A percentile compares a stretch with the other conserved stretches of the same genome.
Conservation (phyloP, 2,329 filamentous ascomycete genomes). For the Penicillium polonicum region DNA sequence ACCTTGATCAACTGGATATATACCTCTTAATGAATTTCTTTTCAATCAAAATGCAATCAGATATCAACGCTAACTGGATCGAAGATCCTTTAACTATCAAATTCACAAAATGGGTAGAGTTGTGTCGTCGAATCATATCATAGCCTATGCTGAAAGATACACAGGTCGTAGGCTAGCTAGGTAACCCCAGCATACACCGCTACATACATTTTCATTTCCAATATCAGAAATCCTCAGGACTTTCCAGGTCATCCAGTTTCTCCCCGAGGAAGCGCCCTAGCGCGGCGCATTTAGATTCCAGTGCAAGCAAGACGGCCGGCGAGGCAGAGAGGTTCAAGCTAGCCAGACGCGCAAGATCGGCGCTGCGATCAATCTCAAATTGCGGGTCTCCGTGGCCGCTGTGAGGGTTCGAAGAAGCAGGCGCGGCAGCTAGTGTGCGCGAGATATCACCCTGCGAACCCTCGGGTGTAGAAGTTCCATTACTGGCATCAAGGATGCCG, state of each 20-base stretch:
- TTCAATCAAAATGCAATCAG: background rate
- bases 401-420: conserved; percentile 14
- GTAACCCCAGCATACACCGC: background rate
- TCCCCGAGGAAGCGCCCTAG: conserved; percentile 42
- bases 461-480: conserved; percentile 12
- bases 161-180: background rate
- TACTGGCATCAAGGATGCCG: background rate
- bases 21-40: conserved; percentile 7
- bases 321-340: conserved; percentile 42
- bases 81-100: background rate
- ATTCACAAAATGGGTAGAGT: background rate
- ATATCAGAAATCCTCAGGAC: conserved; percentile 43
- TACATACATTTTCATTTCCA: background rate
- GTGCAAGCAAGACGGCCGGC: conserved; percentile 40
- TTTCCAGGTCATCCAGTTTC: conserved; percentile 42
- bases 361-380: conserved; percentile 42
- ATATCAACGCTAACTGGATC: conserved; percentile 4
- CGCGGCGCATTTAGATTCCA: conserved; percentile 46
- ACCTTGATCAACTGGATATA: background rate
- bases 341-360: conserved; percentile 40
- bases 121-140: background rate
- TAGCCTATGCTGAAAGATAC: background rate
- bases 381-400: conserved; percentile 36
- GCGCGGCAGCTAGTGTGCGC: conserved; percentile 9
- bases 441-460: conserved; percentile 15